Evolutionary conservation across 441 rosid genomes (phyloP).

Genomic region (Adansonia gregorii): DNA sequence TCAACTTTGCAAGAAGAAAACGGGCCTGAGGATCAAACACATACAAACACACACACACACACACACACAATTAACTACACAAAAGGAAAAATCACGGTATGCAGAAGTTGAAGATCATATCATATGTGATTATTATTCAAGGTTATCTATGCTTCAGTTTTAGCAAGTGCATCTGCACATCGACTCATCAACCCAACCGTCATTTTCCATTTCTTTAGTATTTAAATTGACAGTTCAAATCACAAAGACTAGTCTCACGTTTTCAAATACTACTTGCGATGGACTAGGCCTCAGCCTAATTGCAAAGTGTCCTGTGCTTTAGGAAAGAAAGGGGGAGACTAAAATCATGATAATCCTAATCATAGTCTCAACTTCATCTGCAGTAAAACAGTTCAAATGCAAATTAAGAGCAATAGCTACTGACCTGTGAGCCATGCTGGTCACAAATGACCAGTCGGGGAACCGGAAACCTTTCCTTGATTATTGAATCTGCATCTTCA

Average conservation of each 20-base stretch:
- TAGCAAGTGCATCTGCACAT: background rate
- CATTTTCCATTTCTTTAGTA: background rate
- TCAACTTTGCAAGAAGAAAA: constrained; percentile 84
- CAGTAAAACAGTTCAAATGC: background rate
- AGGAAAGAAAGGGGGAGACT: background rate
- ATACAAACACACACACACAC: background rate
- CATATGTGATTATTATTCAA: too few species aligned
- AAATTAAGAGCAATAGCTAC: constrained; percentile 19
- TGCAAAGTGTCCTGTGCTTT: too few species aligned
- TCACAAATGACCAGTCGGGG: constrained; percentile 90
- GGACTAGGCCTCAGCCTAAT: background rate
- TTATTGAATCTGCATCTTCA: constrained; percentile 57
- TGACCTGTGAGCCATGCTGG: constrained; percentile 95
- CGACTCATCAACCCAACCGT: background rate
- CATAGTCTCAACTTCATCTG: background rate
- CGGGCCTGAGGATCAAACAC: constrained; percentile 61
- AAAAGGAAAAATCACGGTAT: too few species aligned
- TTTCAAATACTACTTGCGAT: background rate
- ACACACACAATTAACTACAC: background rate
- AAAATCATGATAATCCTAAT: background rate
- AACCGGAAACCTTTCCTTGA: constrained; percentile 83
- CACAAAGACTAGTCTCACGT: background rate
- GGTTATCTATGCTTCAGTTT: background rate
- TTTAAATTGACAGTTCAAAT: background rate
- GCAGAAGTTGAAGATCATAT: background rate